These are phyloP conservation scores for Leccinum subgranulosum DNA, from an alignment of 768 basidiomycete genomes.

Conservation along the genomic window DNA sequence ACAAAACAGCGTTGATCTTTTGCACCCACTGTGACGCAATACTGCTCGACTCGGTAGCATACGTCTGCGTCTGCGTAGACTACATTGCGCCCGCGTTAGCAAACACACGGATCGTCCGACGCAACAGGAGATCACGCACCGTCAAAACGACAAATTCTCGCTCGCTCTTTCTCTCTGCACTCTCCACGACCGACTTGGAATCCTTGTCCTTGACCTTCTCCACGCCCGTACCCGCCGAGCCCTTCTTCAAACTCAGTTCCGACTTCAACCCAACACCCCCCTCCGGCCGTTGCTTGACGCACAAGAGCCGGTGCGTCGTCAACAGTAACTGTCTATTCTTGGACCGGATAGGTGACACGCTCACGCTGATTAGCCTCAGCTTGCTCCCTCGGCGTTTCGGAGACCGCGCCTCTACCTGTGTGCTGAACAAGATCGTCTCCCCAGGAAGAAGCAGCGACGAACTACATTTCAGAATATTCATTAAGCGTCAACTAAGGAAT, in stretches of 20 bases:
- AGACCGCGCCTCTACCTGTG: constrained; percentile 51
- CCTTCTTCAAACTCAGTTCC: constrained; percentile 43
- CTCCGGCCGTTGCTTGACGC: constrained; percentile 46
- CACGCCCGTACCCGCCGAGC: constrained; percentile 5
- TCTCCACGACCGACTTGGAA: constrained; percentile 40
- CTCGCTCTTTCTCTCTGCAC: constrained; percentile 52
- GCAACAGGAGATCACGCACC: constrained; percentile 35
- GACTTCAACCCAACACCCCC: constrained; percentile 44
- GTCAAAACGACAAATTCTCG: constrained; percentile 61
- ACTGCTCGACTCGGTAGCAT: constrained; percentile 37
- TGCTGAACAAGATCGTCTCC: constrained; percentile 49
- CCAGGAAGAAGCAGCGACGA: constrained; percentile 38
- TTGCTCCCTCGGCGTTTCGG: constrained; percentile 56
- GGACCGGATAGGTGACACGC: constrained; percentile 44
- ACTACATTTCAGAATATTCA: constrained; percentile 17
- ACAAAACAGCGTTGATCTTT: constrained; percentile 32
- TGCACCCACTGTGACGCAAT: constrained; percentile 37
- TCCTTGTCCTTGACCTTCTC: constrained; percentile 37
- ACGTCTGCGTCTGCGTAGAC: constrained; percentile 46
- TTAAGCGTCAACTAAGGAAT: background rate
- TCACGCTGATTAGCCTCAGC: constrained; percentile 49
- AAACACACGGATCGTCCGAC: background rate
- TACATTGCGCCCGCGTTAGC: constrained; percentile 18
- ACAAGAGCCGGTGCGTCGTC: constrained; percentile 55
- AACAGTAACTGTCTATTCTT: constrained; percentile 56